Conservation (phyloP, 2,329 filamentous ascomycete species). For the Remersonia thermophila region DNA sequence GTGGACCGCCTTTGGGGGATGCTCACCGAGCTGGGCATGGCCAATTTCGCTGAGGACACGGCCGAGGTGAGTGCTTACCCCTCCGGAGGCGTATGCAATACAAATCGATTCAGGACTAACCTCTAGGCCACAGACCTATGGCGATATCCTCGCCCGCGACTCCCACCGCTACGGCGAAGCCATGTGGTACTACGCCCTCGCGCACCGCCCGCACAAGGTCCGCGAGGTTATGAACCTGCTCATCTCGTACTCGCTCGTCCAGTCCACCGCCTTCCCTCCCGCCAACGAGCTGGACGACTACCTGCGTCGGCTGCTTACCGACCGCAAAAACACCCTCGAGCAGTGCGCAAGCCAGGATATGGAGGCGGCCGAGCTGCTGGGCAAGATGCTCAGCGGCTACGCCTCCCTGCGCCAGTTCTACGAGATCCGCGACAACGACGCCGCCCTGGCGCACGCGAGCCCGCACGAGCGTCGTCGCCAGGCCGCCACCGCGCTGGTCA, state of each 20-base stretch:
- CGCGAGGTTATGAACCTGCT: slow-evolving; percentile 77
- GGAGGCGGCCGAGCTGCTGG: slow-evolving; percentile 71
- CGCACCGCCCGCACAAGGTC: slow-evolving; percentile 66
- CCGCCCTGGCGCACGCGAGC: slow-evolving; percentile 28
- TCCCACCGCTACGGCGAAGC: slow-evolving; percentile 74
- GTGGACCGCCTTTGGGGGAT: slow-evolving; percentile 75
- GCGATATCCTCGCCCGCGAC: slow-evolving; percentile 59
- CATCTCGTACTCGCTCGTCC: slow-evolving; percentile 74
- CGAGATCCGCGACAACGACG: slow-evolving; percentile 56
- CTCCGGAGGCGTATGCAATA: too few species aligned
- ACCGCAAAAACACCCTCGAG: slow-evolving; percentile 59
- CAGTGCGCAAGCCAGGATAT: slow-evolving; percentile 61
- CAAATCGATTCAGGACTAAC: too few species aligned
- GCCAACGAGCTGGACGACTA: slow-evolving; percentile 59
- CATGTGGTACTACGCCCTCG: slow-evolving; percentile 81
- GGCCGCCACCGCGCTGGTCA: slow-evolving; percentile 62
- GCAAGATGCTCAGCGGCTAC: slow-evolving; percentile 81
- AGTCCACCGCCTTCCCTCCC: slow-evolving; percentile 70
- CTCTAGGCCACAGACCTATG: slow-evolving; percentile 83
- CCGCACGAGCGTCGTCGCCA: slow-evolving; percentile 54
- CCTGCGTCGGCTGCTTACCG: slow-evolving; percentile 55
- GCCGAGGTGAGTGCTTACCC: slow-evolving; percentile 63
- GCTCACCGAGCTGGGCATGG: slow-evolving; percentile 66
- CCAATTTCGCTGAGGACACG: slow-evolving; percentile 64
- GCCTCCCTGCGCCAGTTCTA: slow-evolving; percentile 86